phyloP scores from a whole-genome alignment of 495 filamentous ascomycete genomes.

The Penicillium herquei region DNA sequence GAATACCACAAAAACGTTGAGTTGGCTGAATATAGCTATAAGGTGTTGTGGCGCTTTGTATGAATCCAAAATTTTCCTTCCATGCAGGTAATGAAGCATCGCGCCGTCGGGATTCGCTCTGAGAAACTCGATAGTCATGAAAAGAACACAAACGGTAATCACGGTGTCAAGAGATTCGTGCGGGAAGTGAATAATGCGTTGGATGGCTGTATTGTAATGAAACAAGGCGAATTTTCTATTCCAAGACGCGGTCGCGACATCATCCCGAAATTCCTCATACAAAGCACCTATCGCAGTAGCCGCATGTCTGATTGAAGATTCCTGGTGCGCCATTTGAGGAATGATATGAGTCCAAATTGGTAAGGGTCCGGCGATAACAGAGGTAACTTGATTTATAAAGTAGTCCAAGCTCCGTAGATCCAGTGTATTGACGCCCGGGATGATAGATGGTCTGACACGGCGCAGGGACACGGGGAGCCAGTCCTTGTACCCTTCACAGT shows the following conservation, averaged over 20 bases:
- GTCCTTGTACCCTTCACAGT: constrained; percentile 42
- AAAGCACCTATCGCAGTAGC: constrained; percentile 9
- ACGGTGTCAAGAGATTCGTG: constrained; percentile 2
- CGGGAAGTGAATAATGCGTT: not conserved
- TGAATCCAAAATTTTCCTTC: not conserved
- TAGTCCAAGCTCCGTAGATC: constrained; percentile 2
- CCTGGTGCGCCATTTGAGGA: constrained; percentile 4
- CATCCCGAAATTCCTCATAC: not conserved
- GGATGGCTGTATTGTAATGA: constrained; percentile 15
- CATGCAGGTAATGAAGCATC: not conserved
- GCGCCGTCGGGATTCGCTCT: not conserved
- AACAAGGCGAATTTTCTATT: constrained; percentile 4
- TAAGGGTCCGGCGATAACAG: not conserved
- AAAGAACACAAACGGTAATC: constrained; percentile 11
- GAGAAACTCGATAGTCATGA: constrained; percentile 16
- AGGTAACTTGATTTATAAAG: constrained; percentile 1
- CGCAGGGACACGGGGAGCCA: not conserved
- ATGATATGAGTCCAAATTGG: constrained; percentile 13
- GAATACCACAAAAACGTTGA: not conserved
- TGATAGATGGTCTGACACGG: not conserved
- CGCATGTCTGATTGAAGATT: constrained; percentile 9
- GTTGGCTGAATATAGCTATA: not conserved
- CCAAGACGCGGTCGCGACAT: too few species aligned
- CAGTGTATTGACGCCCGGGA: not conserved
- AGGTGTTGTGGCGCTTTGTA: not conserved